phyloP scores from a whole-genome alignment of 768 basidiomycete species.

The Mrakia frigida region DNA sequence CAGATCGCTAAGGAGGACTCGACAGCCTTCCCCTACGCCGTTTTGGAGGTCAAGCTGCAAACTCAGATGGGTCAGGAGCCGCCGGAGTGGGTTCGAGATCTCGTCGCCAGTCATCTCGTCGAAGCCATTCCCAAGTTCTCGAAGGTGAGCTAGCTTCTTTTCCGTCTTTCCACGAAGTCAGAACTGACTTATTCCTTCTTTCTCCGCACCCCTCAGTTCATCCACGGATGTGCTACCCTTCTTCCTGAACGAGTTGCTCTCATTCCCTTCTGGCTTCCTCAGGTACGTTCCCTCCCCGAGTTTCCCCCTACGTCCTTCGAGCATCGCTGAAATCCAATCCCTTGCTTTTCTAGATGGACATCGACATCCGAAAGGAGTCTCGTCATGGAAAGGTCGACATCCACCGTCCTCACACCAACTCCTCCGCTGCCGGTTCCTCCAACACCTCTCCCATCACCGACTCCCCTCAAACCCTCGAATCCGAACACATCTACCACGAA shows the following conservation, averaged over 20 bases:
- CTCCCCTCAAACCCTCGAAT: slow-evolving; percentile 29
- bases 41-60: slow-evolving; percentile 94
- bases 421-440: slow-evolving; percentile 45
- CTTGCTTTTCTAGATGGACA: slow-evolving; percentile 26
- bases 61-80: slow-evolving; percentile 94
- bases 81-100: slow-evolving; percentile 89
- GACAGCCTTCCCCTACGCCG: slow-evolving; percentile 93
- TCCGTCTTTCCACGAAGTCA: neutral
- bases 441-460: slow-evolving; percentile 47
- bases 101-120: slow-evolving; percentile 91
- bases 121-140: slow-evolving; percentile 98
- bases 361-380: slow-evolving; percentile 79
- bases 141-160: slow-evolving; percentile 41
- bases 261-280: slow-evolving; percentile 80
- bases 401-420: slow-evolving; percentile 56
- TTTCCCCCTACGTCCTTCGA: neutral
- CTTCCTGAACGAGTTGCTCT: slow-evolving; percentile 88
- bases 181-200: neutral
- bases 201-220: slow-evolving; percentile 51
- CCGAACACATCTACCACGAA: slow-evolving; percentile 59
- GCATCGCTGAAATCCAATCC: neutral
- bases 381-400: slow-evolving; percentile 53
- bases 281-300: slow-evolving; percentile 22
- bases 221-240: slow-evolving; percentile 91
- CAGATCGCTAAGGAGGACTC: slow-evolving; percentile 70